Evolutionary conservation across 2,329 filamentous ascomycete species (phyloP).

Genomic region (Trichoderma pleuroti): DNA sequence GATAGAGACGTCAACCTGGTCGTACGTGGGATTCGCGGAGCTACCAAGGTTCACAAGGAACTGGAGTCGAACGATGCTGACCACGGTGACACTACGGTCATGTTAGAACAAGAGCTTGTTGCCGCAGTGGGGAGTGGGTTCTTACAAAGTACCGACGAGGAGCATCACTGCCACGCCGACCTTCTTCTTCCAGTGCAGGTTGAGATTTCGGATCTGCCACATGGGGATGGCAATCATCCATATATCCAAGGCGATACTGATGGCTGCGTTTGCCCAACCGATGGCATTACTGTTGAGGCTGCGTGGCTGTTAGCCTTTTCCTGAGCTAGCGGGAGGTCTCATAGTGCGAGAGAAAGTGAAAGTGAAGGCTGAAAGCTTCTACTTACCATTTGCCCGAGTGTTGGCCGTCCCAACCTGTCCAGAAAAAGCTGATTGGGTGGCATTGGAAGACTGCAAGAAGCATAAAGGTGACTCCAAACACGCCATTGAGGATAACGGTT

Average conservation of each 20-base stretch:
- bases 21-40: constrained; percentile 31
- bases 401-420: constrained; percentile 26
- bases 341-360: background rate
- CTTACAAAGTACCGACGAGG: constrained; percentile 40
- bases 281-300: constrained; percentile 40
- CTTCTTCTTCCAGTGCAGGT: constrained; percentile 41
- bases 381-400: background rate
- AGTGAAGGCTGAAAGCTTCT: background rate
- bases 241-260: constrained; percentile 42
- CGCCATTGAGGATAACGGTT: constrained; percentile 31
- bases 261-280: constrained; percentile 40
- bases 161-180: constrained; percentile 43
- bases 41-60: constrained; percentile 28
- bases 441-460: constrained; percentile 38
- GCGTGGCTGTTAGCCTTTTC: constrained; percentile 30
- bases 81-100: constrained; percentile 28
- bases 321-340: background rate
- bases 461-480: constrained; percentile 33
- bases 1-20: constrained; percentile 29
- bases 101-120: background rate
- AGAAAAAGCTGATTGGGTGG: constrained; percentile 38
- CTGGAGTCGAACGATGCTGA: constrained; percentile 31
- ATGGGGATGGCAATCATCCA: constrained; percentile 43
- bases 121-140: background rate
- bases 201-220: constrained; percentile 35